Conservation (phyloP, 73 alveolate genomes). For the Paramecium primaurelia region DNA sequence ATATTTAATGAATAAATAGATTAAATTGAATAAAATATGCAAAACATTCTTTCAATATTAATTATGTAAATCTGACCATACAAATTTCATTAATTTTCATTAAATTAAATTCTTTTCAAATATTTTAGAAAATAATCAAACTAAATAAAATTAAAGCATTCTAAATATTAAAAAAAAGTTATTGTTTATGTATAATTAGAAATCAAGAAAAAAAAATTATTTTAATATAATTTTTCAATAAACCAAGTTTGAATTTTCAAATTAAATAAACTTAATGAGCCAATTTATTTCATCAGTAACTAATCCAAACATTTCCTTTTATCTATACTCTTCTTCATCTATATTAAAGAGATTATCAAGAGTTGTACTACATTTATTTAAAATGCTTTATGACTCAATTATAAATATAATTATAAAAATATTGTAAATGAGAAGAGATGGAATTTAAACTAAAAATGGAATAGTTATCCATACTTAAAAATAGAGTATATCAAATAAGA, state of each 20-base stretch:
- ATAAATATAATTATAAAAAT: not conserved
- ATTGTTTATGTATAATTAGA: not conserved
- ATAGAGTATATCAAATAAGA: not conserved
- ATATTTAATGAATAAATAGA: not conserved
- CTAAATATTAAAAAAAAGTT: not conserved
- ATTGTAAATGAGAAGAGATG: not conserved
- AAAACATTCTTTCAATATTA: not conserved
- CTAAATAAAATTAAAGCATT: not conserved
- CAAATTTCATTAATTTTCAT: not conserved
- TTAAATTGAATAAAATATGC: not conserved
- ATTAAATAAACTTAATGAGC: not conserved
- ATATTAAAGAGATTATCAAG: not conserved
- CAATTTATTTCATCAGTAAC: not conserved
- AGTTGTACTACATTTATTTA: not conserved
- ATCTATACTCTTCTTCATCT: not conserved
- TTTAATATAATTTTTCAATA: not conserved
- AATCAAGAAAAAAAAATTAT: not conserved
- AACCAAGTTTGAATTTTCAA: not conserved
- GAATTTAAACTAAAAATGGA: too few relatives aligned
- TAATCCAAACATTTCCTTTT: not conserved
- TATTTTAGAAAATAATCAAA: not conserved
- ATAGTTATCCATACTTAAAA: not conserved
- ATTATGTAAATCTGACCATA: not conserved
- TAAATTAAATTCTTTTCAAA: not conserved
- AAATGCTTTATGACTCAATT: not conserved